Conservation (phyloP, 1,284 basidiomycete genomes). For the Boletus calvinii region DNA sequence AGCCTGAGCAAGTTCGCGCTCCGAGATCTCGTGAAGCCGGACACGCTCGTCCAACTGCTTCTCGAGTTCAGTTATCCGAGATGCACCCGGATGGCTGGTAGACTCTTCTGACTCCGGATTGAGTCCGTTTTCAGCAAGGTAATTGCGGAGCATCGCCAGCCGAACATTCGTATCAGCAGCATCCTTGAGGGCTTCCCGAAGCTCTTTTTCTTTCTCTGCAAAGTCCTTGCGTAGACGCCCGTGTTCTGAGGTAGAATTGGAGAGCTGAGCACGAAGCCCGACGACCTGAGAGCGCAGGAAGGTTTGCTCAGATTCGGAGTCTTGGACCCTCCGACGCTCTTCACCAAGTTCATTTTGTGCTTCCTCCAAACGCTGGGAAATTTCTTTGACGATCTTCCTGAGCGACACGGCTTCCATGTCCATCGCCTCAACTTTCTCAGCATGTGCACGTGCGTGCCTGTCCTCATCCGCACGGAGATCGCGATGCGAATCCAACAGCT, state of each 20-base stretch:
- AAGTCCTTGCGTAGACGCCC: slow-evolving; percentile 72
- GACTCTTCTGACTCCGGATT: slow-evolving; percentile 65
- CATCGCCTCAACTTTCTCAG: slow-evolving; percentile 78
- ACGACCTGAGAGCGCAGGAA: slow-evolving; percentile 77
- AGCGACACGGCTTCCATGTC: slow-evolving; percentile 76
- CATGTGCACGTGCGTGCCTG: slow-evolving; percentile 67
- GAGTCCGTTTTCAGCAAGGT: slow-evolving; percentile 88
- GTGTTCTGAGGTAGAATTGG: slow-evolving; percentile 68
- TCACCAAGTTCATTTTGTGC: slow-evolving; percentile 68
- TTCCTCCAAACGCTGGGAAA: slow-evolving; percentile 68
- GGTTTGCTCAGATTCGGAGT: slow-evolving; percentile 71
- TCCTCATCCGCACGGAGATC: slow-evolving; percentile 81
- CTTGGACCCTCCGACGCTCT: slow-evolving; percentile 64
- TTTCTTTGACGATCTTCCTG: slow-evolving; percentile 76
- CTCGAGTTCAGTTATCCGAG: slow-evolving; percentile 70
- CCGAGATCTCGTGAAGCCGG: slow-evolving; percentile 70
- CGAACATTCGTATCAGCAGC: slow-evolving; percentile 76
- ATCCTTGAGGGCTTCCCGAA: slow-evolving; percentile 67
- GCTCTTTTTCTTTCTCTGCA: slow-evolving; percentile 64
- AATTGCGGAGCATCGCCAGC: slow-evolving; percentile 78
- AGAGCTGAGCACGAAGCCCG: slow-evolving; percentile 76
- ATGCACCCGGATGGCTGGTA: slow-evolving; percentile 43
- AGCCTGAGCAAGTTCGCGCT: slow-evolving; percentile 66
- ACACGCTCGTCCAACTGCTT: slow-evolving; percentile 69
- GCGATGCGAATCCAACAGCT: slow-evolving; percentile 81